Percentiles rank a stretch among this genome's conserved stretches.
These are phyloP conservation scores for Mantamonas sphyraenae DNA, from an alignment of 78 protist genomes.

Conservation along the genomic window DNA sequence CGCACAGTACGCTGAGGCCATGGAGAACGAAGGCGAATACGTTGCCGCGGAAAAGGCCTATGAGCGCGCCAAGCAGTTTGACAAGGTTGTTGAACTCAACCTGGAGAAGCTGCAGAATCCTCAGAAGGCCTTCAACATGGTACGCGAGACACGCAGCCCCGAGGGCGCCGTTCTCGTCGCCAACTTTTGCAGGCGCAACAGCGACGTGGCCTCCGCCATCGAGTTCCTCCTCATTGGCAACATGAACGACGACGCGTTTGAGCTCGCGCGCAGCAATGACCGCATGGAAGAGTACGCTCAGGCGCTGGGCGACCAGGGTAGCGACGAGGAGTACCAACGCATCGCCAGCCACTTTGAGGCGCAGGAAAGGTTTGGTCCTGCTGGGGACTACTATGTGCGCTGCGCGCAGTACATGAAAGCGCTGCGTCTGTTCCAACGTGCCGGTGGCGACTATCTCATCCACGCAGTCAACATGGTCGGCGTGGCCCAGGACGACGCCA, in stretches of 20 bases:
- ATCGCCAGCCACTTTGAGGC: conserved; percentile 36
- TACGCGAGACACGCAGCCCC: conserved; percentile 33
- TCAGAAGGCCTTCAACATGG: conserved; percentile 38
- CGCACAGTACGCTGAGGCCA: conserved; percentile 39
- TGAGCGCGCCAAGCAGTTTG: conserved; percentile 31
- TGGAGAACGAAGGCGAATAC: conserved; percentile 18
- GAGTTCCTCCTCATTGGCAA: conserved; percentile 51
- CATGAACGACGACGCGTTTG: conserved; percentile 38
- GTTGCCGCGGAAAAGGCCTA: conserved; percentile 41
- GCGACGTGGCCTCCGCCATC: conserved; percentile 34
- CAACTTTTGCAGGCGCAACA: conserved; percentile 1
- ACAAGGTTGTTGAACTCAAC: conserved; percentile 47
- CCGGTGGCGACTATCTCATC: background rate
- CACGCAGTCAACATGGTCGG: conserved; percentile 22
- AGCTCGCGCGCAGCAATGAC: conserved; percentile 28
- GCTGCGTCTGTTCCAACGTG: conserved; percentile 10
- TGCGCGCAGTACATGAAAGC: conserved; percentile 26
- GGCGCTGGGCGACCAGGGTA: conserved; percentile 25
- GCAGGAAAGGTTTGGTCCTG: background rate
- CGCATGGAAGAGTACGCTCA: conserved; percentile 27
- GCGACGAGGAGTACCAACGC: conserved; percentile 4
- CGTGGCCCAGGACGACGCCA: conserved; percentile 31
- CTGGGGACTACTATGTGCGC: conserved; percentile 28
- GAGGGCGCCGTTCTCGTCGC: conserved; percentile 52
- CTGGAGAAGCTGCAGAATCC: conserved; percentile 32